A percentile compares a stretch with the other conserved stretches of the same genome.
Evolutionary conservation across 768 basidiomycete species (phyloP).

Genomic region (Termitomyces titanicus): DNA sequence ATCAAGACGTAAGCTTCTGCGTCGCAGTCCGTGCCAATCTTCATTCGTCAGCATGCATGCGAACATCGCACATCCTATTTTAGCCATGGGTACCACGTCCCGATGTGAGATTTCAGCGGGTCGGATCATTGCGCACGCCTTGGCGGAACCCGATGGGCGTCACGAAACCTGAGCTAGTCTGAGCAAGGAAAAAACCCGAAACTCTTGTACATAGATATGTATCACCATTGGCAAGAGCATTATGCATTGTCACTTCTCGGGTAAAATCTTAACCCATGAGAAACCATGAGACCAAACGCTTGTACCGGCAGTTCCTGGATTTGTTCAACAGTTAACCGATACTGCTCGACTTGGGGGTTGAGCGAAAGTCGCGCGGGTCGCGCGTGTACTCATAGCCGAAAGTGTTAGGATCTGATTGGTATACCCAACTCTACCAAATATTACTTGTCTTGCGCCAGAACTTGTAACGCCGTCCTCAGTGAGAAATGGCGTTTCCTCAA

Average conservation of each 20-base stretch:
- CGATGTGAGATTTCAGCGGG: slow-evolving; percentile 7
- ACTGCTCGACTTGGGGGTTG: neutral
- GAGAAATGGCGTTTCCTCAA: slow-evolving; percentile 24
- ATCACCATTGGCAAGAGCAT: neutral
- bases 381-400: no score
- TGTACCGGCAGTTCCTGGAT: neutral
- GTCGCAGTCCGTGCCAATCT: neutral
- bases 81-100: neutral
- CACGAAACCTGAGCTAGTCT: no score
- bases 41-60: neutral
- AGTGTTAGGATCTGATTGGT: slow-evolving; percentile 1
- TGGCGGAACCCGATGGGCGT: neutral
- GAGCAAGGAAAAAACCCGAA: neutral
- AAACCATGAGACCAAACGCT: neutral
- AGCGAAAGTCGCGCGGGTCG: no score
- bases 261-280: no score
- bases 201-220: no score
- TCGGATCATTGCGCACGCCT: slow-evolving; percentile 7
- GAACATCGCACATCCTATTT: neutral
- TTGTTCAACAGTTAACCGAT: neutral
- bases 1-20: neutral
- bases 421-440: neutral
- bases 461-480: neutral
- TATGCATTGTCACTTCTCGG: neutral
- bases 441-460: neutral